A percentile compares a stretch with the other conserved stretches of the same genome.
Conservation (phyloP, 306 rosid species). For the Pyrus bretschneideri region DNA sequence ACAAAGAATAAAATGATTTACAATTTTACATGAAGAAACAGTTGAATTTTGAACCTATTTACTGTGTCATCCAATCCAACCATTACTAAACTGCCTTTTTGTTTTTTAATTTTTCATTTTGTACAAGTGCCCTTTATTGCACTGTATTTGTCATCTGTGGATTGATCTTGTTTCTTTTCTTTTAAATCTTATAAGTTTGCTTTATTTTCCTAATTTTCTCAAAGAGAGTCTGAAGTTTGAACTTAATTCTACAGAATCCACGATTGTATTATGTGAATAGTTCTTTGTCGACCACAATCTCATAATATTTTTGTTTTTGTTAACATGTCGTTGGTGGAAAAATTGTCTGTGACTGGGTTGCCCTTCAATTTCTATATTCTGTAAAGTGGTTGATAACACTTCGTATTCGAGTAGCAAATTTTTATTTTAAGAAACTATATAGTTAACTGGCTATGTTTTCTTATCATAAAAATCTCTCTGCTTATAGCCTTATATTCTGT, state of each 20-base stretch:
- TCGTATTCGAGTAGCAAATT: background rate
- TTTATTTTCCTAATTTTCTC: background rate
- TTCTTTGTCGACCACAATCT: background rate
- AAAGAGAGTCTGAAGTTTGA: background rate
- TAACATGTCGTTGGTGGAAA: background rate
- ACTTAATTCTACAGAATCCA: background rate
- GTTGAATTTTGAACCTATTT: background rate
- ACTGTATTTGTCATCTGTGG: background rate
- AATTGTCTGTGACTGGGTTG: background rate
- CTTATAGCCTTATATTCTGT: slow-evolving; percentile 14
- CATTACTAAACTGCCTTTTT: background rate
- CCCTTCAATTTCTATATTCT: background rate
- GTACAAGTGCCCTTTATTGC: background rate
- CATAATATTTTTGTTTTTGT: background rate
- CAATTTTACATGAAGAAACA: background rate
- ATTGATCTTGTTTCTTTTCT: background rate
- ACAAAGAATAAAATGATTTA: background rate
- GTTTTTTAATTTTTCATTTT: slow-evolving; percentile 1
- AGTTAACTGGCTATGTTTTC: slow-evolving; percentile 1
- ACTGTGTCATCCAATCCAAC: background rate
- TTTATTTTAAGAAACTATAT: background rate
- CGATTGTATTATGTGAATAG: background rate
- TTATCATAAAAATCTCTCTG: background rate
- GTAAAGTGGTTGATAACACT: slow-evolving; percentile 2
- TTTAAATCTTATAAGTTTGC: background rate